These are phyloP conservation scores for Syncephalastrum sp. DNA, from an alignment of 371 early-diverging fungal species.

Conservation along the genomic window DNA sequence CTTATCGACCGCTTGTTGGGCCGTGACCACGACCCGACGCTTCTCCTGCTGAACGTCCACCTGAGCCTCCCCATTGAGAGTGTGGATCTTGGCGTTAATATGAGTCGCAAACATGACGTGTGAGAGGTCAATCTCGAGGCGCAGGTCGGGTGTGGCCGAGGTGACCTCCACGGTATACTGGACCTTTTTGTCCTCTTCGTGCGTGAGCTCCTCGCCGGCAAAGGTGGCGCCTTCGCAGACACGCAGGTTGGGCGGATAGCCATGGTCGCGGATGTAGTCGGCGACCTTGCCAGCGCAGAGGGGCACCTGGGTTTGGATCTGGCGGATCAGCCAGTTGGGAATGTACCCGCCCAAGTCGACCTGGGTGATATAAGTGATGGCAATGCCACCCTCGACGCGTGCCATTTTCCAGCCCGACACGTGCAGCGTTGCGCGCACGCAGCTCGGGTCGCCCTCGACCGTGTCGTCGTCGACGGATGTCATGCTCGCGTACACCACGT, in stretches of 20 bases:
- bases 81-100: too few species aligned
- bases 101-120: too few species aligned
- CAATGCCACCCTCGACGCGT: slow-evolving; percentile 22
- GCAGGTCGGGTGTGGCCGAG: too few species aligned
- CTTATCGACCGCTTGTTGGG: too few species aligned
- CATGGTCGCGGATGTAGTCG: slow-evolving; percentile 25
- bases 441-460: slow-evolving; percentile 24
- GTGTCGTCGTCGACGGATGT: slow-evolving; percentile 28
- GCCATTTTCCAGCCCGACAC: slow-evolving; percentile 39
- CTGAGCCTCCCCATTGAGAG: too few species aligned
- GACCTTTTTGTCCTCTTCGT: slow-evolving; percentile 8
- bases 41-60: too few species aligned
- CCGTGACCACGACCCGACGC: too few species aligned
- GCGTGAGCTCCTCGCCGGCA: slow-evolving; percentile 24
- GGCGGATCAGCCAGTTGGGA: slow-evolving; percentile 31
- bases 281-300: slow-evolving; percentile 32
- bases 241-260: slow-evolving; percentile 25
- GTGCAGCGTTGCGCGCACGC: slow-evolving; percentile 33
- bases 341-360: slow-evolving; percentile 41
- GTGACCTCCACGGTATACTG: slow-evolving; percentile 11
- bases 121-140: too few species aligned
- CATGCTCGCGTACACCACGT: slow-evolving; percentile 21
- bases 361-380: slow-evolving; percentile 36
- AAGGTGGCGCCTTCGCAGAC: slow-evolving; percentile 12
- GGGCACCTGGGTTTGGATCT: slow-evolving; percentile 32